Evolutionary conservation across 23 red algal species (phyloP), one percentile per base, ranked within the genome.

Genomic region (Gracilaria caudata): DNA sequence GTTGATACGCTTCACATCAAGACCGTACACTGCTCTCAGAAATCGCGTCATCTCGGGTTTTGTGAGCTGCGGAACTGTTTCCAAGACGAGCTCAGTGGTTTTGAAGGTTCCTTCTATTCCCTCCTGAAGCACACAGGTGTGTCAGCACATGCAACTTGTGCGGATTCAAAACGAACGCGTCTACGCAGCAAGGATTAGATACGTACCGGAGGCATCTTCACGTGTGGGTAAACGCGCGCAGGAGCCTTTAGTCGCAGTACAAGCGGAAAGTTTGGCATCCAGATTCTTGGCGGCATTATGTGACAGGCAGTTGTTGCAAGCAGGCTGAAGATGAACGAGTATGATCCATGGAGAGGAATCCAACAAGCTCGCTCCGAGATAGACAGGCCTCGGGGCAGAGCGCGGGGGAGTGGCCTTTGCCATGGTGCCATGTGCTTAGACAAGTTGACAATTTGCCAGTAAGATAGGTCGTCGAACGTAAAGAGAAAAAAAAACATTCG

Each of bases 221-320:
- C 88, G 23, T 13, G 65, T 19, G 38, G 36, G 39, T 55, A 35
- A 2, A 37, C 29, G 17, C 45, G 45, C 23, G 90, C 46, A 11
- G 90, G 79, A 26, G 78, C 58, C 25, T 79, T 82, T 23, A 93
- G 80, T 26, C 73, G 30, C 21, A 93, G 90, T 7, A 78, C 74
- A 40, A 93, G 51, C 7, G 79, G 90, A 68, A 93, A 79, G 79
- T 93, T 93, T 33, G 90, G 90, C 79, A 93, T 86, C 90, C 90
- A 93, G 33, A 93, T 86, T 64, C 70, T 75, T 21, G 90, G 80
- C 19, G 80, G 90, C 90, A 90, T 90, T 79, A 19, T 43, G 43
- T 7, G 65, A 71, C 37, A 92, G 92, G 0, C 92, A 87, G 24
- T 74, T 72, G 24, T 33, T 45, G 41, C 72, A n/a, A n/a, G n/a